These are phyloP conservation scores for Crithidia thermophila DNA, from an alignment of 208 protist species.

Conservation along the genomic window DNA sequence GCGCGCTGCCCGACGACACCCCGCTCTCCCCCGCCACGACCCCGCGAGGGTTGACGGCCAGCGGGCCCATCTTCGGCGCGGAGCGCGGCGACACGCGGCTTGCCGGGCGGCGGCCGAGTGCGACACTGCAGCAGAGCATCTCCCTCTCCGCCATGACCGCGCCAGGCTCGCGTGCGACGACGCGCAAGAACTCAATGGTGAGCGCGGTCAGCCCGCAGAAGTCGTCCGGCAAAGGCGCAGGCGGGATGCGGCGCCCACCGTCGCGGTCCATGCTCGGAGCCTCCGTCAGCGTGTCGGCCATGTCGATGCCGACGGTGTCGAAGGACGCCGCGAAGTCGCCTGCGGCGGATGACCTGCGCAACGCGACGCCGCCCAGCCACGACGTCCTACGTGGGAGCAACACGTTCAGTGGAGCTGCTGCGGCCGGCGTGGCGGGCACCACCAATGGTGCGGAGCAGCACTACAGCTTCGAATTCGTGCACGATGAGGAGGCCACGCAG, in stretches of 20 bases:
- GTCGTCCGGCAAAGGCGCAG: background rate
- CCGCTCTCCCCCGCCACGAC: slow-evolving; percentile 12
- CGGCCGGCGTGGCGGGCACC: background rate
- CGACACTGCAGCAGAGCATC: slow-evolving; percentile 3
- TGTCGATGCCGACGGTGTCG: slow-evolving; percentile 18
- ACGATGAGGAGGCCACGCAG: slow-evolving; percentile 82
- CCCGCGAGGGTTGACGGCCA: background rate
- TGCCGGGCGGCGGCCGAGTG: background rate
- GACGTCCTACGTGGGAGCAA: background rate
- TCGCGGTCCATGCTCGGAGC: slow-evolving; percentile 22
- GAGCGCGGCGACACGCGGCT: background rate
- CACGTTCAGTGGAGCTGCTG: background rate
- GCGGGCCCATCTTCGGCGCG: background rate
- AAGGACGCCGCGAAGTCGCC: background rate
- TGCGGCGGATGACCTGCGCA: background rate
- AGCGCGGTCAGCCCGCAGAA: slow-evolving; percentile 1
- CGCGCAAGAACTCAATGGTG: slow-evolving; percentile 17
- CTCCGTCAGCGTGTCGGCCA: slow-evolving; percentile 26
- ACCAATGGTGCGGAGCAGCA: slow-evolving; percentile 60
- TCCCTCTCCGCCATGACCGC: slow-evolving; percentile 13
- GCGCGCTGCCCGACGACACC: slow-evolving; percentile 22
- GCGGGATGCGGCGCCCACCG: slow-evolving; percentile 5
- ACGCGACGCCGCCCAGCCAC: background rate
- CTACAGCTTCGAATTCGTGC: slow-evolving; percentile 85
- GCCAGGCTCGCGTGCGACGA: background rate